phyloP scores from a whole-genome alignment of 2,329 filamentous ascomycete species.

The Periconia digitata region DNA sequence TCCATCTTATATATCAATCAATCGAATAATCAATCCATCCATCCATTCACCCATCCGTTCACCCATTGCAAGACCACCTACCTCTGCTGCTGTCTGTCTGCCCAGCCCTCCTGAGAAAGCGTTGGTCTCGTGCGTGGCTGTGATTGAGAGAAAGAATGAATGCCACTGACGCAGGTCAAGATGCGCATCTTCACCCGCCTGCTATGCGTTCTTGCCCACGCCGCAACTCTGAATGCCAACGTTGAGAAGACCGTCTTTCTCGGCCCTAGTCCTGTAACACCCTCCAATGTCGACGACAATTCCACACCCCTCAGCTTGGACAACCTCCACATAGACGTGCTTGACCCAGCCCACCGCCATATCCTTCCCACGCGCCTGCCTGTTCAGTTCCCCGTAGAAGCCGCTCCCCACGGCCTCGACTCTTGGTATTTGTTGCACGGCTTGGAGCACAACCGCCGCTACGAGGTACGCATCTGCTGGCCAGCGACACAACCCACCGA shows the following conservation, averaged over 20 bases:
- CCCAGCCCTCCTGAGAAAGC: too few relatives aligned
- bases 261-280: conserved; percentile 61
- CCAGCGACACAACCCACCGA: conserved; percentile 85
- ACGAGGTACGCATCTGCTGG: conserved; percentile 94
- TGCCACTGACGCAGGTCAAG: conserved; percentile 20
- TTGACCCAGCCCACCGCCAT: conserved; percentile 57
- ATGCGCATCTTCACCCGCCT: conserved; percentile 36
- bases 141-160: background rate
- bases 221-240: conserved; percentile 62
- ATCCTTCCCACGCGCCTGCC: conserved; percentile 65
- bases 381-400: conserved; percentile 65
- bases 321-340: conserved; percentile 63
- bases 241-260: conserved; percentile 90
- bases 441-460: conserved; percentile 71
- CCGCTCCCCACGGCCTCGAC: conserved; percentile 58
- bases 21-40: too few relatives aligned
- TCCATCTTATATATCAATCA: too few relatives aligned
- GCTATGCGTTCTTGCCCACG: conserved; percentile 32
- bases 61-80: too few relatives aligned
- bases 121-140: background rate
- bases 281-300: conserved; percentile 54
- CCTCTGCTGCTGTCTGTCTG: too few relatives aligned
- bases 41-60: too few relatives aligned
- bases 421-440: conserved; percentile 79
- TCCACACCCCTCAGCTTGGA: conserved; percentile 52